Evolutionary conservation across 2,329 filamentous ascomycete genomes (phyloP), one percentile per base, ranked within the genome.

Genomic region (Fusarium zealandicum): DNA sequence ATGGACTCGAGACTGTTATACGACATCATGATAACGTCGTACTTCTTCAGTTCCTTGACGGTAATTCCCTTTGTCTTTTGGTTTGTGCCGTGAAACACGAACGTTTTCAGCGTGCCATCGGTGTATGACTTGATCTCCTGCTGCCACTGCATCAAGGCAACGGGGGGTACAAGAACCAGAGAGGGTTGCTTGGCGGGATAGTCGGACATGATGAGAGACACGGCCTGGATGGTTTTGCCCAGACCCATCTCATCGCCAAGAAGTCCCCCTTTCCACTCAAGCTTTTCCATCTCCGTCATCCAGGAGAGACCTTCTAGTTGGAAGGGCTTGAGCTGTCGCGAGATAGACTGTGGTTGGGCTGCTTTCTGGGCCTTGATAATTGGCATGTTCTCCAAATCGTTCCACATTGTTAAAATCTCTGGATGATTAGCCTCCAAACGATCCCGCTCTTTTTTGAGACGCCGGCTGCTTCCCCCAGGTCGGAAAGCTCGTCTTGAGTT

Each of bases 161-260:
- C 93, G 0, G 93, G 93, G 0, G 93, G 93, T 1, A 96, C 92
- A 28, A 97, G 82, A 2, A 98, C 93, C 4, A 98, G 80, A 0
- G 92, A 90, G 1, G 95, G 93, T 48, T 88, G 78, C 64, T 89
- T 89, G 17, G 87, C 90, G 4, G 93, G 93, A 67, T 90, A 97
- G 71, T 98, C 93, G 1, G 93, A 97, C 95, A 98, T 98, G 73
- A 99, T 92, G 37, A 99, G 82, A 3, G 93, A 97, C 14, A 99
- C 95, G 3, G 95, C 93, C 74, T 99, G 95, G 43, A 99, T 98
- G 0, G 95, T 99, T 78, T 99, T 99, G 42, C 95, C 95, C 76
- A 99, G 90, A 6, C 95, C 95, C 95, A 99, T 99, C 75, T 99
- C 95, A 66, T 99, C 95, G 54, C 95, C 95, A 2, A 99, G 82